Base-by-base conservation (phyloP, 2,329 filamentous ascomycete species). In the Penicillium sp. region DNA sequence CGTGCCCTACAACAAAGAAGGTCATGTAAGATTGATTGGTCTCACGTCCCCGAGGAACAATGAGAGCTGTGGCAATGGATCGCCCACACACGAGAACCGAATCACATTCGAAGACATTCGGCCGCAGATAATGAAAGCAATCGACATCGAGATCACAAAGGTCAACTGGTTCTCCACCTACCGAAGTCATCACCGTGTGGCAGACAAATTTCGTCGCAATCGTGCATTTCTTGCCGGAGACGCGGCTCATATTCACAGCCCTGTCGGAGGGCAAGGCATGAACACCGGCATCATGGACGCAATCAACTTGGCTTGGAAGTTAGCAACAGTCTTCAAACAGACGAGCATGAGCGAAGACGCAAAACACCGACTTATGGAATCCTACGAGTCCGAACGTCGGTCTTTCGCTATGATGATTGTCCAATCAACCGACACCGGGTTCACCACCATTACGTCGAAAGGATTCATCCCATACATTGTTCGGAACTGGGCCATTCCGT, bases 201-300 rank as follows among this genome's bases (percentile, higher is more conserved):
- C 71, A 2, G 64, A 65, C 7, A 57, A 52, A 8, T 77, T 79
- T 56, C 73, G 74, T 5, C 68, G 71, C 18, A 73, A 75, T 2
- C 72, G 78, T 3, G 68, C 79, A 3, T 77, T 82, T 37, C 64
- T 83, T 0, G 79, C 76, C 1, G 80, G 80, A 12, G 80, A 83
- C 48, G 78, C 80, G 5, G 78, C 77, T 1, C 80, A 83, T 51
- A 78, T 79, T 11, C 78, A 82, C 52, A 78, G 71, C 31, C 78
- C 78, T 0, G 74, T 75, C 0, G 80, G 78, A 2, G 80, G 77
- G 0, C 79, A 81, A 57, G 80, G 80, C 1, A 78, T 82, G 76
- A 82, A 82, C 57, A 77, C 77, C 0, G 78, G 79, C 0, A 71
- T 82, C 16, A 75, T 77, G 19, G 79, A 81, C 48, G 74, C 77